phyloP scores from a whole-genome alignment of 2,329 filamentous ascomycete species.

The Sporothrix euskadiensis region DNA sequence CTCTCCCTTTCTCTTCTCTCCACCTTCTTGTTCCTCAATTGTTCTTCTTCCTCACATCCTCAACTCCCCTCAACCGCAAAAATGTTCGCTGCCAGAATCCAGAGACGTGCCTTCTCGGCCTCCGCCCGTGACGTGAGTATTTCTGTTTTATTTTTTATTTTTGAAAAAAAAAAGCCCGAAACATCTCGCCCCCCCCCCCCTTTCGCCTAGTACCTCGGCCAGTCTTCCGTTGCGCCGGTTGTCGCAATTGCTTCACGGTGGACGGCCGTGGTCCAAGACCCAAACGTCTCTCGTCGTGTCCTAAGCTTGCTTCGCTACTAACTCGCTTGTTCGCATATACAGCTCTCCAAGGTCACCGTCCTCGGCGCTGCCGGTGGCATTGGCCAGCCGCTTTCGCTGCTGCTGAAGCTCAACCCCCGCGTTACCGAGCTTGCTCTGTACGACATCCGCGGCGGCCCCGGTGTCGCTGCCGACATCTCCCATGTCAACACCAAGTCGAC shows the following conservation, averaged over 20 bases:
- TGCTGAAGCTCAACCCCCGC: constrained; percentile 97
- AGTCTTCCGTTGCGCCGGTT: constrained; percentile 22
- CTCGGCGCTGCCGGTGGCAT: constrained; percentile 97
- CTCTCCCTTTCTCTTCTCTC: constrained; percentile 1
- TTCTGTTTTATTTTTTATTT: constrained; percentile 27
- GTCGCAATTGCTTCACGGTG: background rate
- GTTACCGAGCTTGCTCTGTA: constrained; percentile 94
- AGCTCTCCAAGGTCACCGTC: constrained; percentile 97
- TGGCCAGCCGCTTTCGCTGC: constrained; percentile 94
- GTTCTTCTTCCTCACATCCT: background rate
- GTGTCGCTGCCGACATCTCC: constrained; percentile 95
- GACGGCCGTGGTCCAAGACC: background rate
- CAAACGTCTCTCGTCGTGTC: too few relatives aligned
- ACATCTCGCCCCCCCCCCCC: constrained; percentile 30
- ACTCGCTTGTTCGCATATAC: constrained; percentile 21
- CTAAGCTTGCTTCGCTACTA: background rate
- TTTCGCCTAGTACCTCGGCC: constrained; percentile 18
- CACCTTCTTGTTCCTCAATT: background rate
- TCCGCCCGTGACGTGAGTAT: constrained; percentile 71
- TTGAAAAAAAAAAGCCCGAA: background rate
- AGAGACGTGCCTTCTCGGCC: constrained; percentile 79
- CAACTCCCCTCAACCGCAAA: constrained; percentile 39
- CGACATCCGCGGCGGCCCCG: constrained; percentile 92
- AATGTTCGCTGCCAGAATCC: constrained; percentile 75
- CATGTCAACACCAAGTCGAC: constrained; percentile 99